Conservation (phyloP, 768 basidiomycete species). For the Agaricus subrufescens region DNA sequence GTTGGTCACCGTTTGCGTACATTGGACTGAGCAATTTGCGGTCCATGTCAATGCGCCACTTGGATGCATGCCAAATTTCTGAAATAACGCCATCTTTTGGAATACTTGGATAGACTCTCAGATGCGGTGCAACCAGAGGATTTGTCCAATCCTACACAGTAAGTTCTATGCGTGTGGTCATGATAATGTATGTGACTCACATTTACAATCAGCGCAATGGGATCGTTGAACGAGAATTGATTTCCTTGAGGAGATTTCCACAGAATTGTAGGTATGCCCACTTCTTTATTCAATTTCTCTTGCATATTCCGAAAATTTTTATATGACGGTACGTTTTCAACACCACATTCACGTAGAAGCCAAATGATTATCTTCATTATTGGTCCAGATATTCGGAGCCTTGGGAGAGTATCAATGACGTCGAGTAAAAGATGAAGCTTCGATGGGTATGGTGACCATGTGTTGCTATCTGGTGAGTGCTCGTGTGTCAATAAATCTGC, state of each 20-base stretch:
- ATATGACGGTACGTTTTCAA: conserved; percentile 23
- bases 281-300: conserved; percentile 11
- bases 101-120: conserved; percentile 26
- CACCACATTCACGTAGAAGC: conserved; percentile 22
- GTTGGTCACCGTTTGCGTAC: conserved; percentile 18
- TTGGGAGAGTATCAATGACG: conserved; percentile 25
- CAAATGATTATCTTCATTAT: conserved; percentile 28
- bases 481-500: too few species aligned
- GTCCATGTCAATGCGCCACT: conserved; percentile 22
- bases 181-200: conserved; percentile 10
- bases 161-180: neutral
- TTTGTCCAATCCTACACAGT: conserved; percentile 26
- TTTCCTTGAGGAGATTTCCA: conserved; percentile 22
- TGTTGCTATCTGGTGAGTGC: neutral
- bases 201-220: conserved; percentile 19
- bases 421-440: conserved; percentile 21
- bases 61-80: conserved; percentile 26
- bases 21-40: conserved; percentile 21
- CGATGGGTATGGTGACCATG: conserved; percentile 13
- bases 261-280: conserved; percentile 17
- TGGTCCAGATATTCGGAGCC: conserved; percentile 22
- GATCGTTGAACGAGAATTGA: conserved; percentile 26
- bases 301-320: conserved; percentile 18
- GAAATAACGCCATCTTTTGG: conserved; percentile 19
- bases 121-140: conserved; percentile 19